Evolutionary conservation across 1,284 basidiomycete species (phyloP).

Genomic region (Spongiforma sp.): DNA sequence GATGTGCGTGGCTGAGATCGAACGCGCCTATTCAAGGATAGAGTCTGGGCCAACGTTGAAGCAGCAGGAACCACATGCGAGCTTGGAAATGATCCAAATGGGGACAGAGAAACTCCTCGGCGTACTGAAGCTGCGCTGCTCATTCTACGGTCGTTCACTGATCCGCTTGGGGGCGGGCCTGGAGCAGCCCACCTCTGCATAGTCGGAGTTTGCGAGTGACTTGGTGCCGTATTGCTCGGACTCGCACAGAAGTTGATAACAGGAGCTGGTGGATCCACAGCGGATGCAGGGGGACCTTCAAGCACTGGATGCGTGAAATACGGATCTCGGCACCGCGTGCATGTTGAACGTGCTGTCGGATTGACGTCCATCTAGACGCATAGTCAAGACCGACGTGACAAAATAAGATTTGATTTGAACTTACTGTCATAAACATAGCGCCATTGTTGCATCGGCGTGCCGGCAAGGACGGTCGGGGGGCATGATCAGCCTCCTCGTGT

Average conservation of each 20-base stretch:
- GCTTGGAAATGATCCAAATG: not conserved
- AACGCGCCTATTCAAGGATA: not conserved
- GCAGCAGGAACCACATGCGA: not conserved
- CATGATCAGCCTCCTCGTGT: not conserved
- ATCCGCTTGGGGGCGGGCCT: not conserved
- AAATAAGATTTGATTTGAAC: not conserved
- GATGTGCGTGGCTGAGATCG: not conserved
- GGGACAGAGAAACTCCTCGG: not conserved
- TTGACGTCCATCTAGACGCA: not conserved
- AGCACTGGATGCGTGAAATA: not conserved
- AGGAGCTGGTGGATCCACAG: not conserved
- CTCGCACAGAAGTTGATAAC: not conserved
- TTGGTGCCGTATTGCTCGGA: not conserved
- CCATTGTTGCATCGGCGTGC: not conserved
- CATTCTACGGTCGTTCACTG: not conserved
- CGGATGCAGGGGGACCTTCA: not conserved
- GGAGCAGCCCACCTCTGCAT: not conserved
- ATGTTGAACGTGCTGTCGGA: not conserved
- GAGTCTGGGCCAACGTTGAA: not conserved
- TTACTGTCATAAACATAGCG: not conserved
- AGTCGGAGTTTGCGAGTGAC: not conserved
- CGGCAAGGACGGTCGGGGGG: not conserved
- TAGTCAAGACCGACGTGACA: not conserved
- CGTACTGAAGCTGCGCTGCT: not conserved
- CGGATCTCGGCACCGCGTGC: not conserved